A percentile compares a stretch with the other conserved stretches of the same genome.
These are phyloP conservation scores for Diospyros kaki DNA, from an alignment of 148 eudicot genomes.

Conservation along the genomic window DNA sequence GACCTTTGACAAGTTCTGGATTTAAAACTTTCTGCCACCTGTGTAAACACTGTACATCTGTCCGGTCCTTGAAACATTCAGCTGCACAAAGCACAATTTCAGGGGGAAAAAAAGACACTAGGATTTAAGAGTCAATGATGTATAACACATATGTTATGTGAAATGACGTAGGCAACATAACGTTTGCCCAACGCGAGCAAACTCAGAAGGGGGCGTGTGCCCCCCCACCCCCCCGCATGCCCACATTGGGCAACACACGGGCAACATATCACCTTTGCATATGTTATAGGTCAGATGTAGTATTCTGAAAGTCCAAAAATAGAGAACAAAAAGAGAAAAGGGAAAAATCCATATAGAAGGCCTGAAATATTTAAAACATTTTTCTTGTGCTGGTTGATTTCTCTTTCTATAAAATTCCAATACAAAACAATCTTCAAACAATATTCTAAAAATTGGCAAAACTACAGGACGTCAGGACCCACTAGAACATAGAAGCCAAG, in stretches of 20 bases:
- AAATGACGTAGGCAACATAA: too few species aligned
- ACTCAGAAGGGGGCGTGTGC: too few species aligned
- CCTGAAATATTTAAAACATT: too few species aligned
- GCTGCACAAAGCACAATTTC: constrained; percentile 44
- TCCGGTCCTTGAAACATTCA: constrained; percentile 90
- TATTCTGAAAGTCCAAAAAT: background rate
- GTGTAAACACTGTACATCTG: constrained; percentile 96
- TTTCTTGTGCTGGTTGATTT: too few species aligned
- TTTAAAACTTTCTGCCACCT: constrained; percentile 98
- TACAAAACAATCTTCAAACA: too few species aligned
- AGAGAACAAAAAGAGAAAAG: background rate
- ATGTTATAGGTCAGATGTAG: background rate
- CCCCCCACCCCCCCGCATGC: too few species aligned
- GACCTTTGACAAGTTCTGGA: constrained; percentile 97
- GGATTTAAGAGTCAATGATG: background rate
- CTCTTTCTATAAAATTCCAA: too few species aligned
- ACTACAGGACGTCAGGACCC: background rate
- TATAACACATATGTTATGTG: background rate
- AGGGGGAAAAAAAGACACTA: background rate
- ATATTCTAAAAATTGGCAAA: too few species aligned
- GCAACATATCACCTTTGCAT: too few species aligned
- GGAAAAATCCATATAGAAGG: too few species aligned
- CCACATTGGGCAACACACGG: too few species aligned
- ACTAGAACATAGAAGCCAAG: background rate
- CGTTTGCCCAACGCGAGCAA: too few species aligned